phyloP scores from a whole-genome alignment of 768 basidiomycete species.

The Botryobasidium botryosum region DNA sequence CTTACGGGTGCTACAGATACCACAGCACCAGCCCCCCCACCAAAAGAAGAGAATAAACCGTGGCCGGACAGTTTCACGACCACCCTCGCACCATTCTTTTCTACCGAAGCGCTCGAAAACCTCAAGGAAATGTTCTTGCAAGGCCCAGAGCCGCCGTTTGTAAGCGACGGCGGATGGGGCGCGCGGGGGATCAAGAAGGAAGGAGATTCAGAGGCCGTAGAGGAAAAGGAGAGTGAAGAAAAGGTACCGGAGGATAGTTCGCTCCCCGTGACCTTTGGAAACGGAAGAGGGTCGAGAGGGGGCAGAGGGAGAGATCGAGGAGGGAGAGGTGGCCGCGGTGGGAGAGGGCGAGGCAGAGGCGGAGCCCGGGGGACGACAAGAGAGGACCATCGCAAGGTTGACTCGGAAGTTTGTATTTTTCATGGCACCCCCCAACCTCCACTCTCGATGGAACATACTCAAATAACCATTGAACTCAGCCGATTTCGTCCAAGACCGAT shows the following conservation, averaged over 20 bases:
- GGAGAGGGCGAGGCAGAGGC: constrained; percentile 23
- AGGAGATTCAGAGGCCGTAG: no score
- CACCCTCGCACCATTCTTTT: constrained; percentile 44
- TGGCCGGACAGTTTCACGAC: constrained; percentile 50
- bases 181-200: no score
- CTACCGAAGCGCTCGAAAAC: constrained; percentile 37
- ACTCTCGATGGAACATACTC: no score
- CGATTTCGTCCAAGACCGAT: constrained; percentile 63
- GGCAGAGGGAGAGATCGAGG: constrained; percentile 17
- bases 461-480: constrained; percentile 35
- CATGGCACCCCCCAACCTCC: background rate
- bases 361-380: constrained; percentile 23
- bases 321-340: constrained; percentile 30
- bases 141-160: constrained; percentile 60
- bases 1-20: constrained; percentile 3
- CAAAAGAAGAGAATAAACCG: constrained; percentile 21
- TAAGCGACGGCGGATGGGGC: constrained; percentile 63
- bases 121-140: constrained; percentile 65
- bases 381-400: constrained; percentile 55
- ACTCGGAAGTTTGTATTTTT: constrained; percentile 53
- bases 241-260: no score
- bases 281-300: constrained; percentile 1
- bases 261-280: constrained; percentile 1
- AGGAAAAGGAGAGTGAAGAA: no score
- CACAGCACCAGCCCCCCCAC: background rate